Base-by-base conservation (phyloP, 75 land plant genomes). In the Pinus taeda region DNA sequence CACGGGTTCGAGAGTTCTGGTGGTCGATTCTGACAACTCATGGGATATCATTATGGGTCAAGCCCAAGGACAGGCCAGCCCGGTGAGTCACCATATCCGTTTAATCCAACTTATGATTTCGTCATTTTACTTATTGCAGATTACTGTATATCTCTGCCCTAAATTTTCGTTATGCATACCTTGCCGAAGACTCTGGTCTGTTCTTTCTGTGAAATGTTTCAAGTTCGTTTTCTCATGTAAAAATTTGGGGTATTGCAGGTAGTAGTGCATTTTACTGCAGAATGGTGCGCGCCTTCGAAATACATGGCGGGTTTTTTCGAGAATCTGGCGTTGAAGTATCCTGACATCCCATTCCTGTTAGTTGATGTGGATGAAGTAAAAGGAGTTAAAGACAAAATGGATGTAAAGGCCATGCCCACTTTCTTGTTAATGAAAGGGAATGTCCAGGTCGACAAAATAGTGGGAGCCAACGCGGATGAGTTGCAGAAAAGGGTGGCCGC, bases 321-420 rank as follows among this genome's bases (percentile, higher is more conserved):
- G 58, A 83, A 90, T 20, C 63, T 90, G 76, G 86, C 92, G 1
- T 39, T 67, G 53, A 78, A 49, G 37, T 83, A 82, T 33, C 85
- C 59, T 2, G 76, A 85, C 55, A 57, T 85, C 15, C 79, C 85
- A 37, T 90, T 90, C 66, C 80, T 89, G 21, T 39, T 60, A 20
- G 86, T 89, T 3, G 91, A 89, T 72, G 83, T 89, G 15, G 91
- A 89, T 74, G 91, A 86, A 3, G 76, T 81, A 0, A 82, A 85
- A 42, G 71, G 42, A 26, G 79, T 85, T 20, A 88, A 88, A 24
- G 67, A 82, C 1, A 89, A 80, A 53, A 21, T 89, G 84, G 86
- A 85, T 24, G 80, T 89, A 55, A 89, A 87, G 74, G 91, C 91
- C 13, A 87, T 89, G 91, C 91, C 91, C 5, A 89, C 91, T 2